Evolutionary conservation across 768 basidiomycete genomes (phyloP).

Genomic region (Cystofilobasidium bisporidii): DNA sequence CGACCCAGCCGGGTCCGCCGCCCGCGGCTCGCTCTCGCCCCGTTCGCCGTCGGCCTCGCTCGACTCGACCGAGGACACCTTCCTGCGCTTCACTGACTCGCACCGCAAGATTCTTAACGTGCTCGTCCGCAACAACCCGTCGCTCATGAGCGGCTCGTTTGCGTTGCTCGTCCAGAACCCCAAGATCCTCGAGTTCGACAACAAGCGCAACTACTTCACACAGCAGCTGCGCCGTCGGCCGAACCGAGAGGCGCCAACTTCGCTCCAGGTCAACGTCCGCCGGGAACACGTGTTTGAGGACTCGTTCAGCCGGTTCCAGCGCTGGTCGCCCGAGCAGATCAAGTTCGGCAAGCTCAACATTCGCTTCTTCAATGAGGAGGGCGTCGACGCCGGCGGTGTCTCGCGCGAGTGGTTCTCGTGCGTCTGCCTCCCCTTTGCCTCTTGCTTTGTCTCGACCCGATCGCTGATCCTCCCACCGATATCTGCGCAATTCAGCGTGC

Average conservation of each 20-base stretch:
- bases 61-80: constrained; percentile 58
- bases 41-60: constrained; percentile 35
- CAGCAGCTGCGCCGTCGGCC: constrained; percentile 81
- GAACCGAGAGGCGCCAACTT: constrained; percentile 66
- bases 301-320: constrained; percentile 82
- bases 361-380: constrained; percentile 92
- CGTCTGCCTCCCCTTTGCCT: constrained; percentile 2
- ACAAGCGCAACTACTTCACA: constrained; percentile 88
- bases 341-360: constrained; percentile 96
- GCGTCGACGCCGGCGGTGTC: constrained; percentile 95
- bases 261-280: constrained; percentile 79
- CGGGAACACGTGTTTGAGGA: constrained; percentile 89
- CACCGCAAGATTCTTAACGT: constrained; percentile 89
- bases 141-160: constrained; percentile 96
- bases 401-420: constrained; percentile 49
- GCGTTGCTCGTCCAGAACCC: constrained; percentile 91
- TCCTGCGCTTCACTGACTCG: constrained; percentile 82
- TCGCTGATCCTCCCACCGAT: no score
- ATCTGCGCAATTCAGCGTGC: no score
- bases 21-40: constrained; percentile 43
- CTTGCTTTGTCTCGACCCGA: no score
- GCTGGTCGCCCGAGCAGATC: constrained; percentile 88
- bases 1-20: not conserved
- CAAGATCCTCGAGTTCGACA: constrained; percentile 95
- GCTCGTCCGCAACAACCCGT: constrained; percentile 97